These are phyloP conservation scores for Mycocalia duriaeana DNA, from an alignment of 1,284 basidiomycete species.

Conservation along the genomic window DNA sequence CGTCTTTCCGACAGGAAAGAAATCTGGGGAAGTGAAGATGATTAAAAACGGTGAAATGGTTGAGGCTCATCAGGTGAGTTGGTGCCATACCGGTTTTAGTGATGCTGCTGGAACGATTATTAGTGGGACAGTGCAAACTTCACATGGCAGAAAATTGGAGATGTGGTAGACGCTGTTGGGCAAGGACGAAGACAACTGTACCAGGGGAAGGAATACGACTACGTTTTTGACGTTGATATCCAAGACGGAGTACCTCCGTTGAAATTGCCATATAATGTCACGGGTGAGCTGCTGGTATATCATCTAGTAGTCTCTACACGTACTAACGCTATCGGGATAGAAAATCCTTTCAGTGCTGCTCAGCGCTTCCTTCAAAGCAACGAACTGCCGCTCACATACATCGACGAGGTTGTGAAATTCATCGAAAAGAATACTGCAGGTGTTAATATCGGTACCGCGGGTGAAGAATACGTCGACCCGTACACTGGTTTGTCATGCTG, in stretches of 20 bases:
- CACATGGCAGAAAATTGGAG: slow-evolving; percentile 90
- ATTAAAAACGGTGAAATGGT: slow-evolving; percentile 74
- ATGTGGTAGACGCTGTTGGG: slow-evolving; percentile 93
- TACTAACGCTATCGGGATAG: slow-evolving; percentile 35
- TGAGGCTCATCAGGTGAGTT: slow-evolving; percentile 78
- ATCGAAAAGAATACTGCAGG: slow-evolving; percentile 90
- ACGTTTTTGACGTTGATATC: slow-evolving; percentile 97
- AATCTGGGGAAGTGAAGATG: slow-evolving; percentile 91
- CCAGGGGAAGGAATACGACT: slow-evolving; percentile 93
- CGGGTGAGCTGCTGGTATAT: slow-evolving; percentile 48
- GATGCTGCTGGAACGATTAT: slow-evolving; percentile 5
- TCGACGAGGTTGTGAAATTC: slow-evolving; percentile 90
- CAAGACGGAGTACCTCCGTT: slow-evolving; percentile 89
- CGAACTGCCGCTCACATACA: slow-evolving; percentile 78
- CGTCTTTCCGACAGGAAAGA: slow-evolving; percentile 59
- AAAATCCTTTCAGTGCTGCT: slow-evolving; percentile 90
- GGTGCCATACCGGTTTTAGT: background rate
- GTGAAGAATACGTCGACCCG: slow-evolving; percentile 76
- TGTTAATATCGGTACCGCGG: slow-evolving; percentile 57
- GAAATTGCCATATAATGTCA: slow-evolving; percentile 90
- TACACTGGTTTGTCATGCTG: slow-evolving; percentile 66
- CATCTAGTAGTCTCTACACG: slow-evolving; percentile 3
- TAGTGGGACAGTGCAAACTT: slow-evolving; percentile 70
- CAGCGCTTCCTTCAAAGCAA: slow-evolving; percentile 85
- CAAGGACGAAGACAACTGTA: slow-evolving; percentile 83